Conservation (phyloP, 2,329 filamentous ascomycete genomes). For the Claviceps paspali region DNA sequence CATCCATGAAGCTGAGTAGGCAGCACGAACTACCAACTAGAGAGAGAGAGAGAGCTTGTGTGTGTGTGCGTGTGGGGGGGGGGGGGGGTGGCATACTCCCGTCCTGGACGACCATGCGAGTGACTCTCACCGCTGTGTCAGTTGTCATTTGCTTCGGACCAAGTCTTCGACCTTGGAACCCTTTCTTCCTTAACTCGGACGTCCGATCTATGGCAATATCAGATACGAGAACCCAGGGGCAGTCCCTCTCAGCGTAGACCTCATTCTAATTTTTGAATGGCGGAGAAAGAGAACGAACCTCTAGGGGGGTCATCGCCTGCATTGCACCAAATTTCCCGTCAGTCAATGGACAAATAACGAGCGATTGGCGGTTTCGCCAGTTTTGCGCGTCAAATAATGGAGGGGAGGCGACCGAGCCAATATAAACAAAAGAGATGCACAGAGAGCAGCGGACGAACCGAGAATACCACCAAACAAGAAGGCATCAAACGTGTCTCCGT, state of each 20-base stretch:
- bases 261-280: neutral
- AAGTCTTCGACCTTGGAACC: slow-evolving; percentile 72
- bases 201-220: slow-evolving; percentile 56
- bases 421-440: neutral
- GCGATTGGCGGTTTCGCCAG: too few species aligned
- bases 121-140: slow-evolving; percentile 89
- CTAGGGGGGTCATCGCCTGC: slow-evolving; percentile 83
- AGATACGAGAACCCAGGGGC: slow-evolving; percentile 1
- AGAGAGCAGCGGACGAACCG: slow-evolving; percentile 36
- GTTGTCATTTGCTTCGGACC: slow-evolving; percentile 97
- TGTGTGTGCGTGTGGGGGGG: too few species aligned
- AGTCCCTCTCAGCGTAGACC: neutral
- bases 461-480: slow-evolving; percentile 95
- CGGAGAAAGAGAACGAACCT: slow-evolving; percentile 39
- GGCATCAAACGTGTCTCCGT: slow-evolving; percentile 69
- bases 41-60: neutral
- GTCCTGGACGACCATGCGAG: slow-evolving; percentile 73
- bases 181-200: slow-evolving; percentile 87
- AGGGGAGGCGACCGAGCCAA: neutral
- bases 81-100: slow-evolving; percentile 42
- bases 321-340: slow-evolving; percentile 10
- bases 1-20: too few species aligned
- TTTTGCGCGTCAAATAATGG: neutral
- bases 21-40: too few species aligned
- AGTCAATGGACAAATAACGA: neutral